A percentile compares a stretch with the other conserved stretches of the same genome.
phyloP scores from a whole-genome alignment of 2,329 filamentous ascomycete species.

The Fusarium liriodendri region DNA sequence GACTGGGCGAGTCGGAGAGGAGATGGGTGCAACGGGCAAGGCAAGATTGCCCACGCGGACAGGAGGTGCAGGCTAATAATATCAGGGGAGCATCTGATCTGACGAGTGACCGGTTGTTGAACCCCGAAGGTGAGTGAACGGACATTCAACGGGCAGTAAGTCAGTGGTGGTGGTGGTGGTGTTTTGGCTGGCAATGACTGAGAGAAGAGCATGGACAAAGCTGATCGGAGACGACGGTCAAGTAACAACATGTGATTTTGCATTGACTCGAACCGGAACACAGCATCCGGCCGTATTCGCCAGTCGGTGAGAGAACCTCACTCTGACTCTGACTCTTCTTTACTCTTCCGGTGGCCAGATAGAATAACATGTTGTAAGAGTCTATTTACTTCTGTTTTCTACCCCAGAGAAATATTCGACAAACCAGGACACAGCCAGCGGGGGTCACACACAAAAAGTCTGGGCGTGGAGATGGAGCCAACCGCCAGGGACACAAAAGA shows the following conservation, averaged over 20 bases:
- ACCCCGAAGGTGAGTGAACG: background rate
- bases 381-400: slow-evolving; percentile 1
- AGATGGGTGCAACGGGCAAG: slow-evolving; percentile 16
- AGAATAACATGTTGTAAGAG: background rate
- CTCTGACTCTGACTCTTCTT: background rate
- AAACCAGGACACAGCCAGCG: slow-evolving; percentile 10
- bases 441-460: background rate
- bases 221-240: slow-evolving; percentile 1
- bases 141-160: background rate
- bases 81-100: background rate
- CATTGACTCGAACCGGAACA: background rate
- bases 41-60: slow-evolving; percentile 25
- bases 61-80: slow-evolving; percentile 3
- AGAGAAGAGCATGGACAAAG: background rate
- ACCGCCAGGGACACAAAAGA: background rate
- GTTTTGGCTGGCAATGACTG: slow-evolving; percentile 13
- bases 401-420: slow-evolving; percentile 32
- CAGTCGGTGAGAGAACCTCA: background rate
- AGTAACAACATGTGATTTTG: background rate
- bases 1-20: slow-evolving; percentile 40
- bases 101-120: background rate
- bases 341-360: background rate
- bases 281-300: background rate
- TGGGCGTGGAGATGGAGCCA: background rate
- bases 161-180: slow-evolving; percentile 4